Evolutionary conservation across 2,329 filamentous ascomycete genomes (phyloP).

Genomic region (Xylaria multiplex): DNA sequence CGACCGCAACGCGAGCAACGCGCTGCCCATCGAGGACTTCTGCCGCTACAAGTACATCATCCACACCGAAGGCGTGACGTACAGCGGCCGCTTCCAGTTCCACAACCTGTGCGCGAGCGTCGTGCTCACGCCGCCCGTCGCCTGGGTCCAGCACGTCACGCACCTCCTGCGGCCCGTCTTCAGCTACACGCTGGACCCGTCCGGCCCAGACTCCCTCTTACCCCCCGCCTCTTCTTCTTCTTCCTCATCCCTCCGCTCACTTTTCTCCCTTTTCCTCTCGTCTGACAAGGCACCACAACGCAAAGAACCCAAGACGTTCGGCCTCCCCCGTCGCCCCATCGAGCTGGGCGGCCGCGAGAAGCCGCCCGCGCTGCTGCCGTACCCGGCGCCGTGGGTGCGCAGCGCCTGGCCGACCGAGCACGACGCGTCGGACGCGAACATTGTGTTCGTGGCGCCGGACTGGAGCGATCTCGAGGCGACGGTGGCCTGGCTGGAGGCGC

Average conservation of each 20-base stretch:
- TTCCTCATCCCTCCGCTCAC: constrained; percentile 3
- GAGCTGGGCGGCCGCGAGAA: constrained; percentile 19
- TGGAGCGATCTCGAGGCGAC: constrained; percentile 62
- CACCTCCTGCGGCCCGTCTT: constrained; percentile 59
- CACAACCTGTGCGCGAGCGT: constrained; percentile 62
- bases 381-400: constrained; percentile 46
- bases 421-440: constrained; percentile 43
- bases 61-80: constrained; percentile 65
- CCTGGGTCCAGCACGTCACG: constrained; percentile 61
- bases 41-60: constrained; percentile 63
- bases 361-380: constrained; percentile 30
- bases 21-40: constrained; percentile 60
- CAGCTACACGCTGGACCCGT: constrained; percentile 44
- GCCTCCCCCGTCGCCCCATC: constrained; percentile 32
- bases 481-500: constrained; percentile 57
- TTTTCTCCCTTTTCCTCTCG: constrained; percentile 1
- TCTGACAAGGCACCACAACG: background rate
- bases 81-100: constrained; percentile 62
- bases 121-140: constrained; percentile 58
- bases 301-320: background rate
- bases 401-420: constrained; percentile 53
- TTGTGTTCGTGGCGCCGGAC: constrained; percentile 61
- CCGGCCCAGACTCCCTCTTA: constrained; percentile 3
- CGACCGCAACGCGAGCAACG: constrained; percentile 54
- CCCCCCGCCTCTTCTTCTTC: background rate